Base-by-base conservation (phyloP, 176 grass and related monocot genomes). In the Eleusine indica region DNA sequence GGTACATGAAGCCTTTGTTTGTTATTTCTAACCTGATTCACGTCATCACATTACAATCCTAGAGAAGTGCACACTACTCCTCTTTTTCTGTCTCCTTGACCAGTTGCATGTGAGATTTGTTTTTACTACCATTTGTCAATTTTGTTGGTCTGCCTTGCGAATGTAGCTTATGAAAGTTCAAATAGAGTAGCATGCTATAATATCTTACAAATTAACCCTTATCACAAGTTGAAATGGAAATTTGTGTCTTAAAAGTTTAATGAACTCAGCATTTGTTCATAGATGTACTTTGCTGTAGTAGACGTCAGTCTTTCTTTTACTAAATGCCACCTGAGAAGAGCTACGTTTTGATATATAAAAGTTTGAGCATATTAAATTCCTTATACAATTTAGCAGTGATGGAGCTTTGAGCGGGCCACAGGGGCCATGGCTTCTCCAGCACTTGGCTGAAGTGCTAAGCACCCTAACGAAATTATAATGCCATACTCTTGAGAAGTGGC, bases 231-330 rank as follows among this genome's bases (percentile, higher is more conserved):
- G 14, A 7, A 38, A 39, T 60, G 44, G 54, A 25, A 68, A 79
- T 84, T 74, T 19, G 12, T 75, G 21, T 29, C 25, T 72, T 77
- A 70, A 19, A 40, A 63, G 72, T 65, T 51, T 16, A 18, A 18
- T 54, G 16, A 54, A 15, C 48, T 51, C 48, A 51, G 48, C 14
- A 51, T 51, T 46, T 9, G 43, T 46, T 9, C 8, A 9, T 46
- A 46, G 43, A 46, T 46, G 43, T 46, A 46, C 43, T 46, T 46
- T 46, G 43, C 6, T 46, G 54, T 85, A 70, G 16, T 8, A 75
- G 42, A 5, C 68, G 70, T 67, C 7, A 29, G 70, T 30, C 22
- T 75, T 89, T 12, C 48, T 89, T 48, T 75, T 80, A 58, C 52
- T 42, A 43, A 52, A 21, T 80, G 21, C 16, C 6, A 71, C 43